A percentile compares a stretch with the other conserved stretches of the same genome.
phyloP scores from a whole-genome alignment of 2,329 filamentous ascomycete species.

The Trichoderma atroviride region DNA sequence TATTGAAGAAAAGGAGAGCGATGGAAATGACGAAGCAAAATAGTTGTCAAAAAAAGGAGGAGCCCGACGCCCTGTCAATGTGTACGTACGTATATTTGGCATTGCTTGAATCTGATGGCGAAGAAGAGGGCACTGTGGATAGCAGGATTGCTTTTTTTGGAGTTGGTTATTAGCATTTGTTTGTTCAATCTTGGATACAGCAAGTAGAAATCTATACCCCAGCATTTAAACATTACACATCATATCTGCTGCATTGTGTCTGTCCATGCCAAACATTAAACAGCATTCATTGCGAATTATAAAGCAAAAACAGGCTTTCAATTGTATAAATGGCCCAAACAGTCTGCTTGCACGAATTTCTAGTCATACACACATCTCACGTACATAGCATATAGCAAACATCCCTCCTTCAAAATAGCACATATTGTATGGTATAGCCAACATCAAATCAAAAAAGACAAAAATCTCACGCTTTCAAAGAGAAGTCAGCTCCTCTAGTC shows the following conservation, averaged over 20 bases:
- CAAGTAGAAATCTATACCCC: not conserved
- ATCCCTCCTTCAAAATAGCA: not conserved
- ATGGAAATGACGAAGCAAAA: not conserved
- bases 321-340: not conserved
- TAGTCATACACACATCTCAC: conserved; percentile 16
- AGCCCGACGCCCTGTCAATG: not conserved
- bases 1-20: not conserved
- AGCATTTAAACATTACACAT: no score
- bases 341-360: not conserved
- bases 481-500: conserved; percentile 75
- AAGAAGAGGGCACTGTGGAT: not conserved
- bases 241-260: not conserved
- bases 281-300: no score
- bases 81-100: not conserved
- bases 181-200: not conserved
- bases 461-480: conserved; percentile 24
- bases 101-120: not conserved
- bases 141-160: not conserved
- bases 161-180: not conserved
- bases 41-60: not conserved
- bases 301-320: not conserved
- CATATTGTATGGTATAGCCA: not conserved
- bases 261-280: not conserved
- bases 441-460: not conserved
- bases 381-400: conserved; percentile 8